Conservation (phyloP, 768 basidiomycete species). For the Tulasnella sp. region DNA sequence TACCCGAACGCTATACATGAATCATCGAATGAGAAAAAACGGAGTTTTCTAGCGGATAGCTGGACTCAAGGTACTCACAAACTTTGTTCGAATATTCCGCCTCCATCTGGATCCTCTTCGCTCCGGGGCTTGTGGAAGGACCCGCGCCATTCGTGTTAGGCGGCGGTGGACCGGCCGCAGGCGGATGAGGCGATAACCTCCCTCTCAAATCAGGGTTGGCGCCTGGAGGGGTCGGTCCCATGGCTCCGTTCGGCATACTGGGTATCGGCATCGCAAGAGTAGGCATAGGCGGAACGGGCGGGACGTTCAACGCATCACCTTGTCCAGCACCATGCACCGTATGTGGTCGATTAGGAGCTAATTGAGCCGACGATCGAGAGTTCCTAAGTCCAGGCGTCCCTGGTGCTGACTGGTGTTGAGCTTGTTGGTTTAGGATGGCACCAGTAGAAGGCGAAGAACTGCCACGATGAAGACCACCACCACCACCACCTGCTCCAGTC, state of each 20-base stretch:
- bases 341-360: neutral
- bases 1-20: slow-evolving; percentile 8
- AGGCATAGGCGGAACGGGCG: neutral
- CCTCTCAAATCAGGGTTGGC: neutral
- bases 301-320: neutral
- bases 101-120: neutral
- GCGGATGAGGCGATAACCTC: neutral
- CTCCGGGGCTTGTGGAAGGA: neutral
- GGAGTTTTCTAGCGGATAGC: neutral
- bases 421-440: neutral
- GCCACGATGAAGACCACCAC: neutral
- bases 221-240: no score
- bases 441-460: neutral
- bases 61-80: neutral
- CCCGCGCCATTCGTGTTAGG: neutral
- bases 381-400: neutral
- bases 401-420: neutral
- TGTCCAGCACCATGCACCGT: neutral
- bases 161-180: neutral
- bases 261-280: neutral
- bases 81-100: neutral
- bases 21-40: neutral
- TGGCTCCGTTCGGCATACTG: neutral
- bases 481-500: neutral
- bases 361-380: neutral